A percentile compares a stretch with the other conserved stretches of the same genome.
Conservation (phyloP, 2,329 filamentous ascomycete genomes). For the Aspergillus brasiliensis region DNA sequence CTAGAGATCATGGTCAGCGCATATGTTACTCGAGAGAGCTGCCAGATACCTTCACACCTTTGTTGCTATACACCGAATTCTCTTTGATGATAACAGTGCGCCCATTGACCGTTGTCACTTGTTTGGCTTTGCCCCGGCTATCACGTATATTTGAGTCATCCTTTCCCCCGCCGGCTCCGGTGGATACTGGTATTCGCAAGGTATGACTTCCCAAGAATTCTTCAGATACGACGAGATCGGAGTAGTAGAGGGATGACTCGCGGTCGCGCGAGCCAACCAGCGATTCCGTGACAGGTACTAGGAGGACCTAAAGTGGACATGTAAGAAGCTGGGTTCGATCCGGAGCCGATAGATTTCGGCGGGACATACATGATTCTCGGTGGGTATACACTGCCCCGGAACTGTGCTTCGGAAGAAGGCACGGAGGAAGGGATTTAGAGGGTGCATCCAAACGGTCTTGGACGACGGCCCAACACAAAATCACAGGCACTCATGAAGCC, state of each 20-base stretch:
- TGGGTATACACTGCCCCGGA: slow-evolving; percentile 84
- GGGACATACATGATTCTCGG: slow-evolving; percentile 74
- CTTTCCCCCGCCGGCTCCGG: slow-evolving; percentile 51
- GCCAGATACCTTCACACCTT: slow-evolving; percentile 62
- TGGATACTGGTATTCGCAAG: slow-evolving; percentile 70
- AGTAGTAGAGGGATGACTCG: slow-evolving; percentile 74
- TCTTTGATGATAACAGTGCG: slow-evolving; percentile 94
- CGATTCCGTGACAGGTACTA: slow-evolving; percentile 91
- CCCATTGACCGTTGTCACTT: slow-evolving; percentile 90
- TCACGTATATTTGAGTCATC: slow-evolving; percentile 73
- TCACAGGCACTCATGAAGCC: slow-evolving; percentile 43
- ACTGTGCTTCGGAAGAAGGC: slow-evolving; percentile 98
- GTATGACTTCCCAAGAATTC: slow-evolving; percentile 98
- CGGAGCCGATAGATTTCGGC: slow-evolving; percentile 4
- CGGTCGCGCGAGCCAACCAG: slow-evolving; percentile 85
- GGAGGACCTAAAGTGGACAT: slow-evolving; percentile 64
- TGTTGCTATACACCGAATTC: slow-evolving; percentile 89
- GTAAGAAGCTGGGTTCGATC: slow-evolving; percentile 5
- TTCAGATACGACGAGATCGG: slow-evolving; percentile 82
- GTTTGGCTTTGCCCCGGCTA: slow-evolving; percentile 87
- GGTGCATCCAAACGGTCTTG: slow-evolving; percentile 77
- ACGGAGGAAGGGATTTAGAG: slow-evolving; percentile 96
- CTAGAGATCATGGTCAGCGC: slow-evolving; percentile 48
- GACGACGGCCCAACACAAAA: slow-evolving; percentile 39
- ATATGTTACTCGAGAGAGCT: neutral